Base-by-base conservation (phyloP, 805 yeast genomes). In the Scheffersomyces stipitis region DNA sequence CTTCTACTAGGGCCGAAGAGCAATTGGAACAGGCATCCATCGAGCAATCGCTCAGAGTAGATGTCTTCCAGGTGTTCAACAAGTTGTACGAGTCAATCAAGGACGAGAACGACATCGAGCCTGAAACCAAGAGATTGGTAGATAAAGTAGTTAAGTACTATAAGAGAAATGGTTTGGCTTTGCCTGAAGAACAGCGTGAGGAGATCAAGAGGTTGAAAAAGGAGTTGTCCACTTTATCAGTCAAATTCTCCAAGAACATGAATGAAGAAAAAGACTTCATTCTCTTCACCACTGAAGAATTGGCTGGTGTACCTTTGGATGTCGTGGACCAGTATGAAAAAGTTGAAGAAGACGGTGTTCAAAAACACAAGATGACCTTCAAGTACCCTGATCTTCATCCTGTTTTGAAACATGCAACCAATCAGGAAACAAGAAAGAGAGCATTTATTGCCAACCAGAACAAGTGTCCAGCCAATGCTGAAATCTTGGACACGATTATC, bases 311-410 rank as follows among this genome's bases (percentile, higher is more conserved):
- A 29, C 90, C 95, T 2, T 71, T 73, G 27, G 78, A 77, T 39
- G 77, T 77, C 2, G 48, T 84, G 46, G 71, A 70, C 14, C 83
- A 75, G 52, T 82, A 80, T 51, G 83, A 74, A 36, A 62, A 60
- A 38, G 64, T 67, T 16, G 62, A 64, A 24, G 62, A 60, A 8
- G 72, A 65, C 15, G 76, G 67, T 15, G 70, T 62, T 13, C 62
- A 59, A 13, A 58, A 63, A 35, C 58, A 56, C 42, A 82, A 82
- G 53, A 83, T 87, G 70, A 83, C 93, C 2, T 85, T 77, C 66
- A 86, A 87, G 58, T 84, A 83, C 51, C 93, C 95, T 1, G 95
- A 86, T 54, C 59, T 83, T 32, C 66, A 82, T 43, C 95, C 95
- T 2, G 83, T 83, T n/a, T 60, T 85, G 58, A 83, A 84, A 56